These are phyloP conservation scores for Hibiscus mutabilis DNA, from an alignment of 345 rosid species.

Conservation along the genomic window DNA sequence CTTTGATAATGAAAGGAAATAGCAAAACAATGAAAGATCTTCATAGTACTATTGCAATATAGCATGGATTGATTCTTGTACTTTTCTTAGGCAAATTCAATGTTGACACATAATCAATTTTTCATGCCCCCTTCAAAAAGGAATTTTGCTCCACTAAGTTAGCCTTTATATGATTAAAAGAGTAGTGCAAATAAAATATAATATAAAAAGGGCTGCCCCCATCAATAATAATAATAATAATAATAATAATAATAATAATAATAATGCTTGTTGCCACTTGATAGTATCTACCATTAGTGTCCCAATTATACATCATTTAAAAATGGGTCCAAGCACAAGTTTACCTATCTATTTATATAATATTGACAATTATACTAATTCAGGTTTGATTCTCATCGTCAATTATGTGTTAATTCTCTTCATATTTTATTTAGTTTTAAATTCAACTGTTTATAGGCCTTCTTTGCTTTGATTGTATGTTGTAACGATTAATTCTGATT, in stretches of 20 bases:
- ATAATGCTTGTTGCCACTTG: constrained; percentile 2
- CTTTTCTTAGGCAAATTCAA: background rate
- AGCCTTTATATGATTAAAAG: background rate
- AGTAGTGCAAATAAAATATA: background rate
- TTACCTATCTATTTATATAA: too few relatives aligned
- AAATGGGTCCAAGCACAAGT: background rate
- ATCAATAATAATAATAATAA: background rate
- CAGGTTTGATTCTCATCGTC: too few relatives aligned
- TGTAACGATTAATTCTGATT: too few relatives aligned
- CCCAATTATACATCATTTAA: background rate
- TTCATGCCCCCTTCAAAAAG: background rate
- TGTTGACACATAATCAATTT: background rate
- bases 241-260: background rate
- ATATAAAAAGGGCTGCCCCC: background rate
- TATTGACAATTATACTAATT: background rate
- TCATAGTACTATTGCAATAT: background rate
- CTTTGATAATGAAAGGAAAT: too few relatives aligned
- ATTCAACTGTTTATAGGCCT: too few relatives aligned
- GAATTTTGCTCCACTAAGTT: background rate
- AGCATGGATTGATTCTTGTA: background rate
- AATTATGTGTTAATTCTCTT: too few relatives aligned
- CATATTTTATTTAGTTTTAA: too few relatives aligned
- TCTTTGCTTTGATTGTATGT: too few relatives aligned
- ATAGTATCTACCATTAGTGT: background rate
- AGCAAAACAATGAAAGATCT: background rate